Percentiles rank a stretch among this genome's conserved stretches.
Evolutionary conservation across 2,329 filamentous ascomycete genomes (phyloP).

Genomic region (Verruconis gallopava): DNA sequence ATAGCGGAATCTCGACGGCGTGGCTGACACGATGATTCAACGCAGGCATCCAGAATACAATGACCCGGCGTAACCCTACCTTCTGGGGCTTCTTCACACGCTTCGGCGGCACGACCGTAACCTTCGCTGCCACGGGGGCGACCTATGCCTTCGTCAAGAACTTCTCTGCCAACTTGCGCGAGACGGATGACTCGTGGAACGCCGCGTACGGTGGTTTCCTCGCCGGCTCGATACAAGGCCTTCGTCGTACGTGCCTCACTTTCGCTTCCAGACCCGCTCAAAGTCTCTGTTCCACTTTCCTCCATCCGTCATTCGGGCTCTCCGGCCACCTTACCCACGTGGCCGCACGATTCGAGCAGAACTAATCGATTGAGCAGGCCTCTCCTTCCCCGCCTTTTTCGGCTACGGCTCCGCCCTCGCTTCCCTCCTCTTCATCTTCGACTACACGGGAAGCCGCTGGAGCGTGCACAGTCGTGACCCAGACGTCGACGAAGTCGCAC

Average conservation of each 20-base stretch:
- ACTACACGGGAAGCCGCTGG: slow-evolving; percentile 44
- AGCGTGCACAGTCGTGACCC: slow-evolving; percentile 27
- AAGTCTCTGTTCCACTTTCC: too few relatives aligned
- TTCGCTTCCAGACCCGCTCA: too few relatives aligned
- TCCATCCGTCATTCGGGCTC: too few relatives aligned
- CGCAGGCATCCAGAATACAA: slow-evolving; percentile 68
- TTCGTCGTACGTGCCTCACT: slow-evolving; percentile 23
- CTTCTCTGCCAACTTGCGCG: slow-evolving; percentile 70
- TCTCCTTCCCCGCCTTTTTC: slow-evolving; percentile 56
- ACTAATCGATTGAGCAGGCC: slow-evolving; percentile 36
- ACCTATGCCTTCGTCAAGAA: slow-evolving; percentile 66
- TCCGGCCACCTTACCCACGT: too few relatives aligned
- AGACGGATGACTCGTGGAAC: slow-evolving; percentile 71
- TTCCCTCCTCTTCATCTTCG: slow-evolving; percentile 47
- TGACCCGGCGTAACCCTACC: slow-evolving; percentile 71
- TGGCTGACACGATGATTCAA: too few relatives aligned
- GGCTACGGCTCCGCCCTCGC: slow-evolving; percentile 52
- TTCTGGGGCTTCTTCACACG: slow-evolving; percentile 68
- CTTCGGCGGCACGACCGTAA: slow-evolving; percentile 59
- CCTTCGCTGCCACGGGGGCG: slow-evolving; percentile 57
- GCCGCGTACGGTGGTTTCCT: slow-evolving; percentile 63
- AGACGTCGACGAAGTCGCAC: slow-evolving; percentile 59
- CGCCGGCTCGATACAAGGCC: slow-evolving; percentile 57
- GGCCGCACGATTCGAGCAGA: too few relatives aligned
- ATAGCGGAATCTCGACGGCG: too few relatives aligned